These are phyloP conservation scores for Phialophora chinensis DNA, from an alignment of 2,329 filamentous ascomycete genomes.

Conservation along the genomic window DNA sequence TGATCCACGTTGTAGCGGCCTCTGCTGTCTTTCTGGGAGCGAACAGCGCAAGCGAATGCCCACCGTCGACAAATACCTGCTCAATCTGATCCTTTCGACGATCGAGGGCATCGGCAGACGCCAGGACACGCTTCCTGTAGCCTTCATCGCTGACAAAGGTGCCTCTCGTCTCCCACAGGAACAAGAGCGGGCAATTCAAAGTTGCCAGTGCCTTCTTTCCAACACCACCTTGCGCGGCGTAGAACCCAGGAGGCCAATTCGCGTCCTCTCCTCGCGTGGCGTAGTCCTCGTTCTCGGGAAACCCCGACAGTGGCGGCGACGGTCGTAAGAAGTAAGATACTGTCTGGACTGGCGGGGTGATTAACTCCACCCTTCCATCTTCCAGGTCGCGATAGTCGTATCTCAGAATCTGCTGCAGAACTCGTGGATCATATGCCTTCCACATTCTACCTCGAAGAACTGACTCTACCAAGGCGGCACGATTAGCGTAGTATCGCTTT, in stretches of 20 bases:
- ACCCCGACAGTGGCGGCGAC: slow-evolving; percentile 11
- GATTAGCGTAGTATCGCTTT: slow-evolving; percentile 1
- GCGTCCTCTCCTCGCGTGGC: slow-evolving; percentile 5
- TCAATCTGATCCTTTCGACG: slow-evolving; percentile 7
- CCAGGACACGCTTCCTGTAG: slow-evolving; percentile 9
- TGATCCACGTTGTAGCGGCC: not conserved
- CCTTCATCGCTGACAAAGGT: slow-evolving; percentile 3
- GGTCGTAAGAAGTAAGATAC: slow-evolving; percentile 2
- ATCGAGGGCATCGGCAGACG: not conserved
- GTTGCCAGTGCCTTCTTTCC: slow-evolving; percentile 6
- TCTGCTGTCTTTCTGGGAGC: slow-evolving; percentile 10
- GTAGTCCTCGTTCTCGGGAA: slow-evolving; percentile 19
- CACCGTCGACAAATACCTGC: slow-evolving; percentile 6
- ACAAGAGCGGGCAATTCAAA: slow-evolving; percentile 11
- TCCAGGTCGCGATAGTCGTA: slow-evolving; percentile 17
- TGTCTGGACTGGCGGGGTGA: slow-evolving; percentile 14
- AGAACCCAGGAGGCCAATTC: slow-evolving; percentile 18
- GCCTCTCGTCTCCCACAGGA: slow-evolving; percentile 15
- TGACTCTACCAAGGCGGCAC: not conserved
- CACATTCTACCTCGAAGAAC: not conserved
- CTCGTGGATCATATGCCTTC: slow-evolving; percentile 13
- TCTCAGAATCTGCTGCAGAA: slow-evolving; percentile 18
- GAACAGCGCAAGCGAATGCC: slow-evolving; percentile 19
- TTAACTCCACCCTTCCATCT: slow-evolving; percentile 14
- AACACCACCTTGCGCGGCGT: not conserved